Conservation (phyloP, 1,139 yeast genomes). For the Taphrina sp. region DNA sequence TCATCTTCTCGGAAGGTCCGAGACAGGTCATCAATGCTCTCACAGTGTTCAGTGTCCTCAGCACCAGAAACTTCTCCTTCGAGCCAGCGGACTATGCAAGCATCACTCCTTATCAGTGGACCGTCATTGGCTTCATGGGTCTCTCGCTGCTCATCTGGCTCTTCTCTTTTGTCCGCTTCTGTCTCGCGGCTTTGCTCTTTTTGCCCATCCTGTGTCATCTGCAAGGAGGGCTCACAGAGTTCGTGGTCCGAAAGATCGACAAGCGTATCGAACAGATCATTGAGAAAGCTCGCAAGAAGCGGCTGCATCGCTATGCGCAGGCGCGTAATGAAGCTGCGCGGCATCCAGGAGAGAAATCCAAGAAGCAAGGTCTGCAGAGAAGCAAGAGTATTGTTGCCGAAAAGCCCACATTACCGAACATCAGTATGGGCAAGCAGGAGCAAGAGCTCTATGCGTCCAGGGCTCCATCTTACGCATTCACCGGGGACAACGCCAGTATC, state of each 20-base stretch:
- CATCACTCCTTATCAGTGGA: slow-evolving; percentile 56
- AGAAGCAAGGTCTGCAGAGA: slow-evolving; percentile 15
- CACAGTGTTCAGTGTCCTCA: slow-evolving; percentile 59
- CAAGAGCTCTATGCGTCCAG: slow-evolving; percentile 1
- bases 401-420: slow-evolving; percentile 24
- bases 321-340: slow-evolving; percentile 11
- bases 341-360: neutral
- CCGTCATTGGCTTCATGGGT: slow-evolving; percentile 71
- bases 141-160: slow-evolving; percentile 75
- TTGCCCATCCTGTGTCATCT: slow-evolving; percentile 58
- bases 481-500: slow-evolving; percentile 14
- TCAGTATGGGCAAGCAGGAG: slow-evolving; percentile 1
- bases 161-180: slow-evolving; percentile 60
- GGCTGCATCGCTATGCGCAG: slow-evolving; percentile 27
- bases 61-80: slow-evolving; percentile 50
- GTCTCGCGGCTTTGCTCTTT: slow-evolving; percentile 57
- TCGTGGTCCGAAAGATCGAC: slow-evolving; percentile 59
- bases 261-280: slow-evolving; percentile 56
- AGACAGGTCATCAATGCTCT: slow-evolving; percentile 80
- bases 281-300: slow-evolving; percentile 49
- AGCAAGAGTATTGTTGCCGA: slow-evolving; percentile 18
- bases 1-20: slow-evolving; percentile 79
- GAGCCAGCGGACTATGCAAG: slow-evolving; percentile 62
- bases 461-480: neutral
- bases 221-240: slow-evolving; percentile 52